Conservation (phyloP, 2,329 filamentous ascomycete genomes). For the Lachnum nothofagi region DNA sequence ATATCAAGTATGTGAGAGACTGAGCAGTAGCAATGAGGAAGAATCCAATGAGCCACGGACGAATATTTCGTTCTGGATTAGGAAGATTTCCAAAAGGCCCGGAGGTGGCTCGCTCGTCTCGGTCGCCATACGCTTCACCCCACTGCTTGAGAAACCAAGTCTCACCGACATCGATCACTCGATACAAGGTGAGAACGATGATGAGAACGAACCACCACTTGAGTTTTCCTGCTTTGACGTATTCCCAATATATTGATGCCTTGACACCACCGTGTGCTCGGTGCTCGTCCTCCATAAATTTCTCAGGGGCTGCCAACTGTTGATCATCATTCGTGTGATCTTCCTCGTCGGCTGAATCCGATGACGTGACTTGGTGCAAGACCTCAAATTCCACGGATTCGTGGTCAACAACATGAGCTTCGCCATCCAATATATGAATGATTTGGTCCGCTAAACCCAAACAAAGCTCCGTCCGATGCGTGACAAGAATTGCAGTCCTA, state of each 20-base stretch:
- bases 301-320: constrained; percentile 53
- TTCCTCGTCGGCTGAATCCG: constrained; percentile 23
- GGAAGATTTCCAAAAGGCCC: constrained; percentile 52
- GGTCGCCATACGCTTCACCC: constrained; percentile 66
- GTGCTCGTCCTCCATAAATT: constrained; percentile 75
- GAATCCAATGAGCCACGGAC: constrained; percentile 70
- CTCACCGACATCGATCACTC: constrained; percentile 59
- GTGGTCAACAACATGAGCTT: constrained; percentile 33
- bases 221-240: constrained; percentile 74
- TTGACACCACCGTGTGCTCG: constrained; percentile 72
- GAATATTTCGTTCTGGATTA: constrained; percentile 59
- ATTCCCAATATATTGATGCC: constrained; percentile 73
- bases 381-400: constrained; percentile 26
- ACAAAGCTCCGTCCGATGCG: constrained; percentile 66
- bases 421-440: constrained; percentile 62
- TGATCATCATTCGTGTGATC: constrained; percentile 31
- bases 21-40: constrained; percentile 59
- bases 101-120: constrained; percentile 23
- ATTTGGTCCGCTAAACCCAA: constrained; percentile 68
- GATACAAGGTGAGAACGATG: constrained; percentile 56
- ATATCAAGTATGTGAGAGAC: constrained; percentile 54
- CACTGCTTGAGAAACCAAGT: constrained; percentile 82
- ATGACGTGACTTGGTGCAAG: constrained; percentile 18
- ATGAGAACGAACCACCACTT: constrained; percentile 67
- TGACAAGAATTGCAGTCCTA: constrained; percentile 55